Conservation (phyloP, 1,284 basidiomycete genomes). For the Erythrobasidium hasegawianum region DNA sequence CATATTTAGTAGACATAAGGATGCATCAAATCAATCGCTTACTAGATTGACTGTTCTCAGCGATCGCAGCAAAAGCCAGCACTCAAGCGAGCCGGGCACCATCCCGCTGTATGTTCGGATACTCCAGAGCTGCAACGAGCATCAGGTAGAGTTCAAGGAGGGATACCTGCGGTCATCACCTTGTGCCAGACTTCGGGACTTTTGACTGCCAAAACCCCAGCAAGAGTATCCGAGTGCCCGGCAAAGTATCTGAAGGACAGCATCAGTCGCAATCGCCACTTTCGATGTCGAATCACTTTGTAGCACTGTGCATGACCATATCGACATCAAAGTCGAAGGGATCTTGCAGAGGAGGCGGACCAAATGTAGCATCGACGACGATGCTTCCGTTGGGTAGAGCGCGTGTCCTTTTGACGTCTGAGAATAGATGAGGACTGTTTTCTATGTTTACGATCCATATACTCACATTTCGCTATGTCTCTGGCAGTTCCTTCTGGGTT, state of each 20-base stretch:
- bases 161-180: too few species aligned
- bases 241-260: slow-evolving; percentile 67
- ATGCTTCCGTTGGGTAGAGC: slow-evolving; percentile 65
- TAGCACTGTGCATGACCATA: slow-evolving; percentile 61
- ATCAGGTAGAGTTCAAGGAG: too few species aligned
- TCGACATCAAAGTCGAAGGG: slow-evolving; percentile 82
- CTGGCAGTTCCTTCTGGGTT: slow-evolving; percentile 82
- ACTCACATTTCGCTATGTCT: slow-evolving; percentile 67
- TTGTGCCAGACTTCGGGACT: slow-evolving; percentile 62
- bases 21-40: not conserved
- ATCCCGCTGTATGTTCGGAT: slow-evolving; percentile 58
- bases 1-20: not conserved
- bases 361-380: slow-evolving; percentile 80
- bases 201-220: slow-evolving; percentile 73
- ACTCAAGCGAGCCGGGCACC: slow-evolving; percentile 48
- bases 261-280: too few species aligned
- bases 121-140: slow-evolving; percentile 65
- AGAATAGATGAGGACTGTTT: not conserved
- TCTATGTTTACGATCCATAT: too few species aligned
- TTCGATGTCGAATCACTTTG: too few species aligned
- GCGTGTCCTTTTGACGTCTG: slow-evolving; percentile 51
- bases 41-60: slow-evolving; percentile 72
- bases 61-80: slow-evolving; percentile 81
- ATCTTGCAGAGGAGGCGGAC: slow-evolving; percentile 79
- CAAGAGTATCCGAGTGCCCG: slow-evolving; percentile 80